Base-by-base conservation (phyloP, 164 flowering plant species). In the Vitis labrusca region DNA sequence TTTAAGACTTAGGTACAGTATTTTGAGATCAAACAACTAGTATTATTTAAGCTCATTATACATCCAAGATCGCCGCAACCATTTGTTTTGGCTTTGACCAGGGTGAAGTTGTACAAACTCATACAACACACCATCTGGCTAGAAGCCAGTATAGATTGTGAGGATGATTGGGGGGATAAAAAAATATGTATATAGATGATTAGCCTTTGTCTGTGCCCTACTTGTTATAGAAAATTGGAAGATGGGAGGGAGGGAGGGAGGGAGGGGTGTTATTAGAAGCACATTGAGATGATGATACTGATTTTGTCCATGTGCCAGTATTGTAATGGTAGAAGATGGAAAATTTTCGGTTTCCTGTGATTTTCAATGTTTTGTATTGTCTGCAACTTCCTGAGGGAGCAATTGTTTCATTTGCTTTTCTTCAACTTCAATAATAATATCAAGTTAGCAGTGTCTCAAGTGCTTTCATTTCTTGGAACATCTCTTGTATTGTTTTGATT, bases 61-160 rank as follows among this genome's bases (percentile, higher is more conserved):
- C 69, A n/a, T 50, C 16, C 69, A 68, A 50, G 66, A 48, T 65
- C 71, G 70, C 50, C 59, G n/a, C 66, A 23, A 50, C 62, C 66
- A 70, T 75, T 70, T 56, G 52, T 70, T 79, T 66, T 8, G 73
- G 81, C 74, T 74, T 71, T 63, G 58, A 52, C 68, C 71, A 1
- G 59, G 81, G 85, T 79, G 86, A 86, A 86, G 88, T 81, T 86
- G 90, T 81, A 81, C 83, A 86, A 70, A 73, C 63, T 0, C 44
- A 78, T 66, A 75, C 85, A 80, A 71, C 84, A 76, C 85, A 76
- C 85, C 72, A 7, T 37, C 37, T 53, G 74, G 75, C 15, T 3
- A 14, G 73, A 76, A 64, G 75, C 76, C 65, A 17, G 12, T 53
- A 69, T 55, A 60, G 64, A 57, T 64, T 71, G 64, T 74, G 73